Base-by-base conservation (phyloP, 495 filamentous ascomycete species). In the Pyronema omphalodes region DNA sequence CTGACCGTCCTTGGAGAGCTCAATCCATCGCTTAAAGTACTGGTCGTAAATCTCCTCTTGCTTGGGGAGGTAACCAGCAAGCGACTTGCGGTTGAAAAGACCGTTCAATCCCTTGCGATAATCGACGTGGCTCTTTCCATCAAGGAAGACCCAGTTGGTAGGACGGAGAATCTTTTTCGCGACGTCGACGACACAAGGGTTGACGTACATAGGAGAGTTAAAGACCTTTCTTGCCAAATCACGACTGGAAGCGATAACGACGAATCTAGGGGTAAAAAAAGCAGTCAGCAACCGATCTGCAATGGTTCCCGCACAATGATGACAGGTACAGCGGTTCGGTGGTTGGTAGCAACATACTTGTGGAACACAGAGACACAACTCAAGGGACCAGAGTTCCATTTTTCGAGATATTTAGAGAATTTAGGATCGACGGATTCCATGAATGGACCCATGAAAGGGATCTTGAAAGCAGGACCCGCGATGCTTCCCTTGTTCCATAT, bases 301-400 rank as follows among this genome's bases (percentile, higher is more conserved):
- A n/a, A 33, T 17, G 15, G 11, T 34, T 12, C n/a, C 17, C 3
- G 35, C 19, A 19, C 9, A 40, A 41, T 36, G 37, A 29, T 29
- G 23, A 29, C 23, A 29, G 23, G 23, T 29, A 29, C 23, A 5
- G 23, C 23, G 23, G 23, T 35, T 19, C 9, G 19, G n/a, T n/a
- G n/a, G n/a, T 23, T 7, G 37, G 39, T 39, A 14, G 14, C n/a
- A 48, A 63, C 85, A 62, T 77, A 94, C 88, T 98, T 98, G 77
- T 98, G 91, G 73, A 98, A 98, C 56, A 98, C 88, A 9, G 87
- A 94, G 55, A 98, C 89, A 70, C 91, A 98, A 71, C 88, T 94
- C 61, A 98, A 74, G 9, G 80, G 78, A 11, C 84, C 91, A 66
- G 85, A 91, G 60, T 78, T 64, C 89, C 89, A 98, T 76, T 98